Base-by-base conservation (phyloP, 2,329 filamentous ascomycete genomes). In the Gnomoniopsis sp. region DNA sequence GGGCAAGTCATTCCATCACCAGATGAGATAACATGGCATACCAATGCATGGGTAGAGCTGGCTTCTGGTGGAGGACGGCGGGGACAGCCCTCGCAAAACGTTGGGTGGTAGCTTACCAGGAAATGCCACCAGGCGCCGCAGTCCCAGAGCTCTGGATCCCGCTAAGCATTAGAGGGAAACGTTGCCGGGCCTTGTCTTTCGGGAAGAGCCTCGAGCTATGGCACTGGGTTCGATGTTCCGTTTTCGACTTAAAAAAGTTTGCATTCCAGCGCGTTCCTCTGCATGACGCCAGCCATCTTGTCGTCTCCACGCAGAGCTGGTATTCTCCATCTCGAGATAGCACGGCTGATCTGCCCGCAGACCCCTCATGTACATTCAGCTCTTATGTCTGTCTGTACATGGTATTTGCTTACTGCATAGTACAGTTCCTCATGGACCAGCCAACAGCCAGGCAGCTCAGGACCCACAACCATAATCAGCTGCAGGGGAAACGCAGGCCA, bases 121-220 rank as follows among this genome's bases (percentile, higher is more conserved):
- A 21, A 26, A 30, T 34, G 34, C 26, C 36, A 49, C 44, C 30
- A 33, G 58, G 55, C 59, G 55, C 19, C 50, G 55, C 55, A 49
- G 51, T 54, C 57, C 58, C 58, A 53, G 55, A 46, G 50, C 55
- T 49, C 55, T 55, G 59, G 51, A 38, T 58, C 57, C 26, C 26
- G 38, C 59, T 61, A 61, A 43, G 38, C 43, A 54, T 41, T 58
- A 54, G 50, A 23, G 34, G n/a, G 51, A 34, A 41, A 53, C 55
- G 52, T 58, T 58, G 55, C 49, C 43, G 41, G 38, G 47, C 51
- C 38, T 58, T 33, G 55, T 58, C 48, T 57, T 53, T 49, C 59
- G 59, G 50, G 55, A 55, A 48, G 47, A 49, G 59, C 55, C 49
- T 61, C 41, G 55, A 53, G 33, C 59, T 57, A 58, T 52, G 38